Conservation (phyloP, 139 green algal genomes). For the Volvox africanus region DNA sequence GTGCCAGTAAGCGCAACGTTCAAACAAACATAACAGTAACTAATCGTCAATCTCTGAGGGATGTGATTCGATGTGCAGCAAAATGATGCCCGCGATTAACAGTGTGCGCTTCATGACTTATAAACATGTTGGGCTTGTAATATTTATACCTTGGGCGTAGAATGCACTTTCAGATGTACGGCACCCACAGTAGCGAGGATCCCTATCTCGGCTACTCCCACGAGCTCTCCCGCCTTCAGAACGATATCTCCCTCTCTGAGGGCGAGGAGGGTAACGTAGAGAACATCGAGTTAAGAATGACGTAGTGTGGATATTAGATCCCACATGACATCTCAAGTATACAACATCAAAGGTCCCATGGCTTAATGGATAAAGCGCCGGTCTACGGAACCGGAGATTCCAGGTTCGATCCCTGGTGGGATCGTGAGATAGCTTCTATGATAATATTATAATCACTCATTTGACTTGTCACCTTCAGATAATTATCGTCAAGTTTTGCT, state of each 20-base stretch:
- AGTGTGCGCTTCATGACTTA: too few species aligned
- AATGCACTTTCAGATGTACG: conserved; percentile 61
- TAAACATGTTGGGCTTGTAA: too few species aligned
- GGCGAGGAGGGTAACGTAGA: too few species aligned
- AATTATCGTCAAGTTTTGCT: too few species aligned
- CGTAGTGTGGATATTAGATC: neutral
- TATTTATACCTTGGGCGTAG: conserved; percentile 19
- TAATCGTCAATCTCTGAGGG: too few species aligned
- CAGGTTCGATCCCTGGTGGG: conserved; percentile 34
- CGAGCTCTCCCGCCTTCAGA: conserved; percentile 76
- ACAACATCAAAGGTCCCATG: neutral
- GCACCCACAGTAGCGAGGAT: conserved; percentile 92
- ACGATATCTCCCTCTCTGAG: conserved; percentile 32
- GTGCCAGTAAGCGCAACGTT: too few species aligned
- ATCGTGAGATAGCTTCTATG: conserved; percentile 2
- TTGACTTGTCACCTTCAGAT: too few species aligned
- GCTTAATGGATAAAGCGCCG: conserved; percentile 18
- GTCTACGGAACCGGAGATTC: conserved; percentile 26
- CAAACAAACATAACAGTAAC: too few species aligned
- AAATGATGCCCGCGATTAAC: too few species aligned
- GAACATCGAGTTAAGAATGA: neutral
- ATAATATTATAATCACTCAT: too few species aligned
- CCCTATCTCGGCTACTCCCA: conserved; percentile 89
- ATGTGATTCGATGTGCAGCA: too few species aligned
- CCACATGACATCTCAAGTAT: too few species aligned